Conservation (phyloP, 345 rosid species). For the Cochlearia excelsa region DNA sequence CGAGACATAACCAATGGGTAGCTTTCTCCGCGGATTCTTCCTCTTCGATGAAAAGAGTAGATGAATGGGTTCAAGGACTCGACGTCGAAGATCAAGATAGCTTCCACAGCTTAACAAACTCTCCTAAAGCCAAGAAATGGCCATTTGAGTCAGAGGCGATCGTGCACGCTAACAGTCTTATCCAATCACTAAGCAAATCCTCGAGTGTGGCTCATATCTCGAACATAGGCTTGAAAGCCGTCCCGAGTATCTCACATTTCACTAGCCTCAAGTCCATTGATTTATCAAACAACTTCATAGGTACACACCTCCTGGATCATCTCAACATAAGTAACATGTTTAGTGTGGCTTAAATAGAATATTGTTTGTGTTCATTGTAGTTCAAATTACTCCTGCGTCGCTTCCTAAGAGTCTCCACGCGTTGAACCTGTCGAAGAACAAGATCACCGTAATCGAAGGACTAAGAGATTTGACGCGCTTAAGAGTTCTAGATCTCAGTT, state of each 20-base stretch:
- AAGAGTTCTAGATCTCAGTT: slow-evolving; percentile 79
- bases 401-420: slow-evolving; percentile 85
- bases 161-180: slow-evolving; percentile 60
- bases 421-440: slow-evolving; percentile 78
- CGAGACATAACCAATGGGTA: slow-evolving; percentile 76
- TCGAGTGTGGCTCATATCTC: slow-evolving; percentile 82
- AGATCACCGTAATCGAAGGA: slow-evolving; percentile 74
- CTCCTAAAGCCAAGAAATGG: slow-evolving; percentile 52
- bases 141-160: slow-evolving; percentile 48
- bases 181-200: slow-evolving; percentile 77
- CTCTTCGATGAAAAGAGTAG: slow-evolving; percentile 65
- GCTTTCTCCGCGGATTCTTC: slow-evolving; percentile 71
- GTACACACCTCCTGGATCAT: slow-evolving; percentile 38
- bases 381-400: slow-evolving; percentile 59
- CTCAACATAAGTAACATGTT: background rate
- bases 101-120: slow-evolving; percentile 47
- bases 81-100: slow-evolving; percentile 39
- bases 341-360: background rate
- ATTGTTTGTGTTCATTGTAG: slow-evolving; percentile 44
- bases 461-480: slow-evolving; percentile 74
- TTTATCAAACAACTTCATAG: slow-evolving; percentile 75
- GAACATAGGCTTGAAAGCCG: slow-evolving; percentile 69
- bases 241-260: slow-evolving; percentile 70
- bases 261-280: slow-evolving; percentile 75
- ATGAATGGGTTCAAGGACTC: slow-evolving; percentile 82